Evolutionary conservation across 495 filamentous ascomycete species (phyloP).

Genomic region (Acidomyces sp.): DNA sequence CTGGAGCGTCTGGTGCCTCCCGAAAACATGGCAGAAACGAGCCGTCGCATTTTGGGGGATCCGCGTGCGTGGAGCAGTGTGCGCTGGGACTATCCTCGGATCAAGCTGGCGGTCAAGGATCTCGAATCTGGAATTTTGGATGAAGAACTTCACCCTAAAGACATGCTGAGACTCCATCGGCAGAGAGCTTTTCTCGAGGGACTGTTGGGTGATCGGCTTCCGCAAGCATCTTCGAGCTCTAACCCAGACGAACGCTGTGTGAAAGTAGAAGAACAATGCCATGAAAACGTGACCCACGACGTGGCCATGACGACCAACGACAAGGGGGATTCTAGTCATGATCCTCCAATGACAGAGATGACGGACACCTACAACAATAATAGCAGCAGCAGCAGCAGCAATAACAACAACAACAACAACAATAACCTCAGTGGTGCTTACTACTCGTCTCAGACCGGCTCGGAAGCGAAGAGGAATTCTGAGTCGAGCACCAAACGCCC

Average conservation of each 20-base stretch:
- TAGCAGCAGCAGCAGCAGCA: neutral
- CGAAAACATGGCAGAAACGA: neutral
- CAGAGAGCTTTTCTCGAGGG: neutral
- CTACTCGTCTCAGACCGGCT: neutral
- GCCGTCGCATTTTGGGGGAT: neutral
- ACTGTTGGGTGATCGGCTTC: slow-evolving; percentile 2
- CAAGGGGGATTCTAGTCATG: neutral
- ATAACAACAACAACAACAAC: neutral
- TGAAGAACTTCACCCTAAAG: neutral
- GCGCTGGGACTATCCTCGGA: slow-evolving; percentile 3
- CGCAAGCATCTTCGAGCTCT: neutral
- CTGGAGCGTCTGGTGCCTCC: slow-evolving; percentile 3
- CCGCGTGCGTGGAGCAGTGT: slow-evolving; percentile 3
- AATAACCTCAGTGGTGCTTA: neutral
- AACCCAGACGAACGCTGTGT: neutral
- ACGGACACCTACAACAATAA: neutral
- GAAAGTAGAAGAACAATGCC: neutral
- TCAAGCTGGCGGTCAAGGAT: slow-evolving; percentile 6
- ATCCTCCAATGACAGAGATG: neutral
- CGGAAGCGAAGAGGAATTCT: neutral
- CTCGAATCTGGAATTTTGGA: slow-evolving; percentile 8
- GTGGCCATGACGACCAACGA: neutral
- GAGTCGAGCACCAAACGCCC: slow-evolving; percentile 1
- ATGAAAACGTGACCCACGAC: neutral
- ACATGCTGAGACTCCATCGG: neutral